These are phyloP conservation scores for Amaranthus palmeri DNA, from an alignment of 148 eudicot species.

Conservation along the genomic window DNA sequence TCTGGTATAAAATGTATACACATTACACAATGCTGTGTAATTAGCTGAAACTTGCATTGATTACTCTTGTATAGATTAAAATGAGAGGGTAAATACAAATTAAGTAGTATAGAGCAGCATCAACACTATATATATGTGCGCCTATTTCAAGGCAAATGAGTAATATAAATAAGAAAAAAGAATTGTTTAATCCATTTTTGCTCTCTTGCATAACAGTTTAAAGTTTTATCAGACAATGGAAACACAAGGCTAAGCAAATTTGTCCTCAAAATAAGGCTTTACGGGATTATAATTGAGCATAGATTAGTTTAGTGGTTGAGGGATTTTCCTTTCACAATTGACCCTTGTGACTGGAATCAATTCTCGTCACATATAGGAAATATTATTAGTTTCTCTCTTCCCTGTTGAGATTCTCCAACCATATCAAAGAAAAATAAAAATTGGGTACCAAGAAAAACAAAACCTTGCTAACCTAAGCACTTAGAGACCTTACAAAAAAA, in stretches of 20 bases:
- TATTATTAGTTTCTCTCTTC: too few relatives aligned
- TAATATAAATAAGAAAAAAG: conserved; percentile 10
- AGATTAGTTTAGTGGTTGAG: too few relatives aligned
- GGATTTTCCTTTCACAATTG: too few relatives aligned
- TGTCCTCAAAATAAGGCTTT: background rate
- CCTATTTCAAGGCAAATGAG: conserved; percentile 15
- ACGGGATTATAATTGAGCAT: too few relatives aligned
- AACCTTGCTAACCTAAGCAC: background rate
- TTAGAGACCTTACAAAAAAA: too few relatives aligned
- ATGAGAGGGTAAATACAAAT: conserved; percentile 18
- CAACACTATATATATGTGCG: conserved; percentile 9
- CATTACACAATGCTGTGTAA: conserved; percentile 15
- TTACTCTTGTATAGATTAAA: conserved; percentile 8
- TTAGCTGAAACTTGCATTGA: conserved; percentile 21
- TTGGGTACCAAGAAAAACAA: background rate
- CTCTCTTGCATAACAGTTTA: background rate
- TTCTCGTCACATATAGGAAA: too few relatives aligned
- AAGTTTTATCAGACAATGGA: background rate
- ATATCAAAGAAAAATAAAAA: background rate
- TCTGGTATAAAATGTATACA: conserved; percentile 37
- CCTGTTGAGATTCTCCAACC: too few relatives aligned
- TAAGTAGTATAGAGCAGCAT: conserved; percentile 16
- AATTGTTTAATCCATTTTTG: background rate
- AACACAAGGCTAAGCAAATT: background rate
- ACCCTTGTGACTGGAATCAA: too few relatives aligned